Evolutionary conservation across 1,284 basidiomycete species (phyloP), one percentile per base, ranked within the genome.

Genomic region (Xanthoconium separans): DNA sequence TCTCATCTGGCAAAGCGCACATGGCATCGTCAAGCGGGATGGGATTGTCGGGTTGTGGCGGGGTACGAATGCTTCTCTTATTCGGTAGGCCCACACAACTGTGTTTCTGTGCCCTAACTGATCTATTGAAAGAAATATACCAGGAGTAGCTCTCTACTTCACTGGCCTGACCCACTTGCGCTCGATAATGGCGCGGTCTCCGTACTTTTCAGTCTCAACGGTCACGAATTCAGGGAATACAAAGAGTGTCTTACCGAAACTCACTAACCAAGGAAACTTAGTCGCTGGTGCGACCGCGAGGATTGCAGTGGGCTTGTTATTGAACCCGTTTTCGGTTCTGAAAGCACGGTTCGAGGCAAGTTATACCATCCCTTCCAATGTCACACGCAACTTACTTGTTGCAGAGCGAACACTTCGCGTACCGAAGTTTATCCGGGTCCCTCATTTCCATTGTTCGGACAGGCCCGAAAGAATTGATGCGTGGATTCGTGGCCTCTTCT

Each of bases 321-420:
- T 99, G 56, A 98, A 96, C 68, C 97, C 96, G 0, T 87, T 99
- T 61, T 93, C 96, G 0, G 87, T 99, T 13, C 75, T 99, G 54
- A 99, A 99, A 73, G 93, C 96, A 22, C 83, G 96, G 13, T 97
- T 90, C 60, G 96, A 99, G 83, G 95, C 89, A 53, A 45, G 85
- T 71, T 13, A 16, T 30, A 40, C 34, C 20, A 24, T 49, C 36
- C 22, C 29, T 37, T 34, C 39, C 34, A 18, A 37, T 24, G 52
- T 5, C n/a, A 6, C 11, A 27, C 31, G 1, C 1, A 16, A 41
- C 24, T 53, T 22, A 61, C 39, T 22, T 40, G 46, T 51, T 54
- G 18, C 66, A 93, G 91, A 93, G 91, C 65, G 87, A 87, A 61
- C 79, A 90, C 53, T 92, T 93, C 69, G 76, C 78, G 3, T 95